These are phyloP conservation scores for Sedum album DNA, from an alignment of 164 flowering plant genomes.

Conservation along the genomic window DNA sequence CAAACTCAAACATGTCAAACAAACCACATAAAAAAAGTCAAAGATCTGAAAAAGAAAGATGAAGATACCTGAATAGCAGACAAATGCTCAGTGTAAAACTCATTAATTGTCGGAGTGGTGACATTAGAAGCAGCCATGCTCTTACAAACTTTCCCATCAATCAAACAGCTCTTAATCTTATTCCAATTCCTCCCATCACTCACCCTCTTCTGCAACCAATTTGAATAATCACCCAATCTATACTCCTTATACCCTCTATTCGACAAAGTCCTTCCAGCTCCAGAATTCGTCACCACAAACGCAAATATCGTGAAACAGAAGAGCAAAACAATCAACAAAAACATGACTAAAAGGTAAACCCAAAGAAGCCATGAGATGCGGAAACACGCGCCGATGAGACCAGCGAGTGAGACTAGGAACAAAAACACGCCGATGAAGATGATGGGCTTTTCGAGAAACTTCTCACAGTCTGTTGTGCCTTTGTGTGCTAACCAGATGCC, in stretches of 20 bases:
- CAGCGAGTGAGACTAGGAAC: constrained; percentile 54
- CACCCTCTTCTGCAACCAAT: constrained; percentile 60
- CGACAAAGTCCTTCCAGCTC: constrained; percentile 44
- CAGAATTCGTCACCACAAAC: constrained; percentile 63
- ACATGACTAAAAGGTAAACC: constrained; percentile 64
- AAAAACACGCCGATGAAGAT: constrained; percentile 51
- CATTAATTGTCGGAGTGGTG: constrained; percentile 8
- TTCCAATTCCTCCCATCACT: constrained; percentile 37
- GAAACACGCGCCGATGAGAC: constrained; percentile 58
- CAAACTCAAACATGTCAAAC: not conserved
- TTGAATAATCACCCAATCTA: constrained; percentile 52
- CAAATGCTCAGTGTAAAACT: constrained; percentile 30
- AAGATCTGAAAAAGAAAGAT: not conserved
- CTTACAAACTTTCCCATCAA: constrained; percentile 40
- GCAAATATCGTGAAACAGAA: constrained; percentile 59
- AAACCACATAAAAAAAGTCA: not conserved
- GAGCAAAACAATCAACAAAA: constrained; percentile 43
- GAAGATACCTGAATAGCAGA: constrained; percentile 49
- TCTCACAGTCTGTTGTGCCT: constrained; percentile 49
- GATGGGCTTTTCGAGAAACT: constrained; percentile 42
- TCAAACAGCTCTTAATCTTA: constrained; percentile 51
- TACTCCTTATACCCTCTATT: constrained; percentile 56
- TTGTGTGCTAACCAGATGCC: constrained; percentile 53
- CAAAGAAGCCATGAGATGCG: constrained; percentile 53
- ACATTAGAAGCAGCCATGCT: constrained; percentile 11